phyloP scores from a whole-genome alignment of 805 yeast species.

The Saturnispora gosingensis region DNA sequence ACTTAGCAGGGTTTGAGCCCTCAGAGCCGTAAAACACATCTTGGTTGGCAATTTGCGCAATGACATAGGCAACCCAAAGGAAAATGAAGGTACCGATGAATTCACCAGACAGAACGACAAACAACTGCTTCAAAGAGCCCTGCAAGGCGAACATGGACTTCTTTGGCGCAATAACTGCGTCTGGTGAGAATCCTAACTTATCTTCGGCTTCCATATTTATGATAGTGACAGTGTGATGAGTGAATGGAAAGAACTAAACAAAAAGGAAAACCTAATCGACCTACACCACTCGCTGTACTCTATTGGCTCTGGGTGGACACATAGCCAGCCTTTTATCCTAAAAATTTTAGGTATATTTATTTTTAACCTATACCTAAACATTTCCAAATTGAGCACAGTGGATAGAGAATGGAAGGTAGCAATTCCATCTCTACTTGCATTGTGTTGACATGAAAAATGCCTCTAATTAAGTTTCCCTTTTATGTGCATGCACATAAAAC shows the following conservation, averaged over 20 bases:
- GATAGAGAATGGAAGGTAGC: background rate
- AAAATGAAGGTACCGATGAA: constrained; percentile 81
- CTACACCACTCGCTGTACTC: background rate
- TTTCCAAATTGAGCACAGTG: background rate
- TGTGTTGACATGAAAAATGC: background rate
- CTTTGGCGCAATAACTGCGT: constrained; percentile 20
- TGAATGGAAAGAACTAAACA: background rate
- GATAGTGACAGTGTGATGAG: background rate
- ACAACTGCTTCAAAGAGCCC: constrained; percentile 42
- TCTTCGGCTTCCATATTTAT: constrained; percentile 29
- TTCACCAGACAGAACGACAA: constrained; percentile 68
- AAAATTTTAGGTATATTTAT: background rate
- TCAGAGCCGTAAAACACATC: constrained; percentile 25
- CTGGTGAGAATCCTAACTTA: constrained; percentile 32
- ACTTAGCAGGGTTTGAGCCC: constrained; percentile 47
- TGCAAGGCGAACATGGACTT: constrained; percentile 27
- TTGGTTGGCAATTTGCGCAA: constrained; percentile 70
- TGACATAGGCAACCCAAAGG: constrained; percentile 70
- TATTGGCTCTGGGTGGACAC: background rate
- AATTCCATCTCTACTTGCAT: background rate
- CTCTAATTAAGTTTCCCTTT: background rate
- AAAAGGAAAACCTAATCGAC: background rate
- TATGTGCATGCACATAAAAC: background rate
- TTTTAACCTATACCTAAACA: background rate
- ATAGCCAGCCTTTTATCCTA: background rate